These are phyloP conservation scores for Ustilago curta DNA, from an alignment of 1,284 basidiomycete species.

Conservation along the genomic window DNA sequence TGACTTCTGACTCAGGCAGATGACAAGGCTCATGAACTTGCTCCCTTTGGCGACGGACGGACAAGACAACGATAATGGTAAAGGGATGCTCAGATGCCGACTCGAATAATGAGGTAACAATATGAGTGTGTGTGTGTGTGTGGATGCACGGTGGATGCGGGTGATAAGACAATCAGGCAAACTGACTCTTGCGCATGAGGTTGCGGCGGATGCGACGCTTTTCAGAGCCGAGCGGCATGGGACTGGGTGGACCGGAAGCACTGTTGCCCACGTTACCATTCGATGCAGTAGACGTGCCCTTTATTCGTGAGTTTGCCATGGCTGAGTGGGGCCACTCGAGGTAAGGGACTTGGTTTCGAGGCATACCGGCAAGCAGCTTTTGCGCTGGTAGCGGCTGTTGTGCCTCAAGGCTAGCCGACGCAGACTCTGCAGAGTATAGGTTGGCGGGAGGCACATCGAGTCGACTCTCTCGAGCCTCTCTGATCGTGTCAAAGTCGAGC, in stretches of 20 bases:
- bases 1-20: background rate
- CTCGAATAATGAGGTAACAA: background rate
- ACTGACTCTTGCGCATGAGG: conserved; percentile 77
- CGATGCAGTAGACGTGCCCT: conserved; percentile 7
- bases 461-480: conserved; percentile 42
- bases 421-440: background rate
- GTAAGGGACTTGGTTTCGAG: conserved; percentile 79
- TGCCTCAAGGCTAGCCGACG: background rate
- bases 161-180: conserved; percentile 31
- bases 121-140: background rate
- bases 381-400: conserved; percentile 4
- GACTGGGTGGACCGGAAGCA: background rate
- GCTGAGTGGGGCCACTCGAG: conserved; percentile 81
- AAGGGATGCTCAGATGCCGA: background rate
- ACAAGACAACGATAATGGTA: background rate
- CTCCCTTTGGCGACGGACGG: too few species aligned
- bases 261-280: conserved; percentile 1
- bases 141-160: too few species aligned
- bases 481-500: conserved; percentile 77
- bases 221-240: conserved; percentile 74
- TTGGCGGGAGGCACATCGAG: conserved; percentile 19
- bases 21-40: too few species aligned
- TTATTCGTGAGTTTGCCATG: conserved; percentile 59
- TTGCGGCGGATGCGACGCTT: conserved; percentile 83
- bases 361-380: conserved; percentile 73